phyloP scores from a whole-genome alignment of 2,329 filamentous ascomycete species.

The Madurella mycetomatis region DNA sequence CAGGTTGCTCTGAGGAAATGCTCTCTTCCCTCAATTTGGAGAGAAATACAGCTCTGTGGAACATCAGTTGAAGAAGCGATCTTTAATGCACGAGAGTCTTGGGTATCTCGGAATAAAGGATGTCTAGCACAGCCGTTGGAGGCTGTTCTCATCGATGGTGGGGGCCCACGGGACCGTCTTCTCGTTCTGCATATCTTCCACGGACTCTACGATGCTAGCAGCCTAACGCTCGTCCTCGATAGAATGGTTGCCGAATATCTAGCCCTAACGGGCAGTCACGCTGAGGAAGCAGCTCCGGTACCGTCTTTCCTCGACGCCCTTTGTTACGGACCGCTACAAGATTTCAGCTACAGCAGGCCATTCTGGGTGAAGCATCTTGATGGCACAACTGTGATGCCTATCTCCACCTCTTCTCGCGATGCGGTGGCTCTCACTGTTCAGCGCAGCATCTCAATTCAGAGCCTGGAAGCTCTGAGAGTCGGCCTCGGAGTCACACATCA shows the following conservation, averaged over 20 bases:
- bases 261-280: slow-evolving; percentile 8
- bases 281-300: slow-evolving; percentile 24
- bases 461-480: slow-evolving; percentile 51
- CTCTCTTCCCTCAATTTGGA: slow-evolving; percentile 43
- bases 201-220: slow-evolving; percentile 80
- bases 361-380: slow-evolving; percentile 67
- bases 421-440: slow-evolving; percentile 22
- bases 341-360: slow-evolving; percentile 35
- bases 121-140: slow-evolving; percentile 51
- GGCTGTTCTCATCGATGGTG: slow-evolving; percentile 37
- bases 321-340: slow-evolving; percentile 62
- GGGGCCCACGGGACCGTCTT: slow-evolving; percentile 25
- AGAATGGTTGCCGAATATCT: slow-evolving; percentile 52
- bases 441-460: slow-evolving; percentile 34
- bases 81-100: slow-evolving; percentile 37
- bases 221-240: slow-evolving; percentile 63
- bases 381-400: slow-evolving; percentile 28
- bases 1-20: slow-evolving; percentile 59
- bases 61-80: slow-evolving; percentile 24
- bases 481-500: slow-evolving; percentile 71
- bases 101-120: slow-evolving; percentile 50
- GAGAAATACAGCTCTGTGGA: slow-evolving; percentile 24
- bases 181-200: slow-evolving; percentile 74
- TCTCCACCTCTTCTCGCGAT: slow-evolving; percentile 11
- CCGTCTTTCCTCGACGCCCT: slow-evolving; percentile 64